Evolutionary conservation across 2,329 filamentous ascomycete genomes (phyloP).

Genomic region (Scytalidium lignicola): DNA sequence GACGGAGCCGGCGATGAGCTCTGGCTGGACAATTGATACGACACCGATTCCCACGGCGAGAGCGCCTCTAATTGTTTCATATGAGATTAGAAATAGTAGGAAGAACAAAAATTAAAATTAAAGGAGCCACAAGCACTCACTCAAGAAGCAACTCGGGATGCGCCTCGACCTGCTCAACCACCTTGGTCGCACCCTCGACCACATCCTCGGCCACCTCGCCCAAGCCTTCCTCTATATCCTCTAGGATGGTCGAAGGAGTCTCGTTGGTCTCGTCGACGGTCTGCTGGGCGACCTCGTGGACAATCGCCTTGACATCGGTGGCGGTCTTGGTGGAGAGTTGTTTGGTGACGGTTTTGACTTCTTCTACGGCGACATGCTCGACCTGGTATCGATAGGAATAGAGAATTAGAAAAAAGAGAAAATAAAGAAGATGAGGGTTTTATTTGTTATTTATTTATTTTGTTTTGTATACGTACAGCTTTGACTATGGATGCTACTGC

Average conservation of each 20-base stretch:
- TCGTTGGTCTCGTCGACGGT: constrained; percentile 10
- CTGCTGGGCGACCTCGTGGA: constrained; percentile 13
- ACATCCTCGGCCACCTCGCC: constrained; percentile 15
- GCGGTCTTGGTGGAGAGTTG: constrained; percentile 3
- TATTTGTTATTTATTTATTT: too few relatives aligned
- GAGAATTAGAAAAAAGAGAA: not conserved
- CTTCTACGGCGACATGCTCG: constrained; percentile 1
- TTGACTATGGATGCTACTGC: too few relatives aligned
- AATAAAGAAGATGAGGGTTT: too few relatives aligned
- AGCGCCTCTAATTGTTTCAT: constrained; percentile 12
- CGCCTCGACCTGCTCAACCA: constrained; percentile 14
- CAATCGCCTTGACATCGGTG: constrained; percentile 13
- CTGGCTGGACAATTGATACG: constrained; percentile 19
- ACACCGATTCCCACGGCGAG: constrained; percentile 19
- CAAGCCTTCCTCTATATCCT: constrained; percentile 14
- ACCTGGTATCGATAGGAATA: not conserved
- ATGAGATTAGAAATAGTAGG: not conserved
- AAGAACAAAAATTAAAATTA: not conserved
- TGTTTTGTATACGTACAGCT: too few relatives aligned
- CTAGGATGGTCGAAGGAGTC: constrained; percentile 5
- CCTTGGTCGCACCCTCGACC: constrained; percentile 14
- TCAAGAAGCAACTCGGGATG: constrained; percentile 21
- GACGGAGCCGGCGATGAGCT: constrained; percentile 17
- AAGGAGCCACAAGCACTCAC: constrained; percentile 7
- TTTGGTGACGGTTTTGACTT: not conserved